A percentile compares a stretch with the other conserved stretches of the same genome.
Conservation (phyloP, 192 early-diverging fungal species). For the Backusella tuberculispora region DNA sequence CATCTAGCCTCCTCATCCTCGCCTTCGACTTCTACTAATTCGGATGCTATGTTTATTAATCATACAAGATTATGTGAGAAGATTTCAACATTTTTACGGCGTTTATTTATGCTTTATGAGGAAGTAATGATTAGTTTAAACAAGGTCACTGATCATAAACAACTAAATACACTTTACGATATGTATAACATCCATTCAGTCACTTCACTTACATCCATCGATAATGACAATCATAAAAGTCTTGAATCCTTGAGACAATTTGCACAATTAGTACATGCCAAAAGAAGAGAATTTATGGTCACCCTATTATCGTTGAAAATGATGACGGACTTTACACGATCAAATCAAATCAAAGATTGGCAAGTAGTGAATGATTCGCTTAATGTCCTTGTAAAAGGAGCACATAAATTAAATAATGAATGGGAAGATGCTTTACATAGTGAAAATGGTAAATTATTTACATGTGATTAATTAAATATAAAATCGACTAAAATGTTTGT, state of each 20-base stretch:
- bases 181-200: not conserved
- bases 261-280: not conserved
- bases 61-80: not conserved
- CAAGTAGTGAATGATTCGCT: not conserved
- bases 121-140: slow-evolving; percentile 1
- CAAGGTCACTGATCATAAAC: not conserved
- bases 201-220: not conserved
- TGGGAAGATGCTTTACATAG: not conserved
- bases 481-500: not conserved
- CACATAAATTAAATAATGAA: not conserved
- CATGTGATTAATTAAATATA: not conserved
- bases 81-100: not conserved
- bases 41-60: not conserved
- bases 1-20: not conserved
- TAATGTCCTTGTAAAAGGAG: not conserved
- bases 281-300: slow-evolving; percentile 8
- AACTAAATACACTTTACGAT: not conserved
- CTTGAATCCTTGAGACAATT: not conserved
- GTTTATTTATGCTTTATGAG: not conserved
- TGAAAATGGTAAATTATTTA: not conserved
- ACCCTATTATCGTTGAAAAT: not conserved
- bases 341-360: slow-evolving; percentile 6
- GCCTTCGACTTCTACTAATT: not conserved
- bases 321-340: slow-evolving; percentile 1
- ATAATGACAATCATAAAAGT: not conserved